Base-by-base conservation (phyloP, 73 alveolate species). In the Blepharisma japonicum region DNA sequence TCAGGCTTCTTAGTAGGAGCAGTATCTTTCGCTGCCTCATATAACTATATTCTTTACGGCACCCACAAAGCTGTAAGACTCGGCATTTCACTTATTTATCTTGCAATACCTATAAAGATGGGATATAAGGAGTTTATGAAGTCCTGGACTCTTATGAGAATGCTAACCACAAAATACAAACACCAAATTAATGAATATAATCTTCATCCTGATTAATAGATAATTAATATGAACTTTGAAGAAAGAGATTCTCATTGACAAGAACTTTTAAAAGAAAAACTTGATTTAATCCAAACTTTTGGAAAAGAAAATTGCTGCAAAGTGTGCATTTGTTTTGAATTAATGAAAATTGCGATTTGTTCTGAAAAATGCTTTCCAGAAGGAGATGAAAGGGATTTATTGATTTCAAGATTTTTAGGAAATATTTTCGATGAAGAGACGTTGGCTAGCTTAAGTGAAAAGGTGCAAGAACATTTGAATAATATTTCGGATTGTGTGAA, bases 241-340 rank as follows among this genome's bases (percentile, higher is more conserved):
- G 74, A 61, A 25, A 14, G 74, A 18, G 74, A 61, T 5, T 61
- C 74, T 18, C 74, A 61, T 25, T 61, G 74, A 39, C 47, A 61
- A 61, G 23, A 25, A 2, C 46, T 61, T 20, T 25, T 61, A 20
- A n/a, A 61, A 61, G 74, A 25, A n/a, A 61, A 61, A 61, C 47
- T 39, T 4, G 23, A 61, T 61, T 39, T 61, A 9, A 14, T 39
- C 2, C 49, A 18, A 61, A 61, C 47, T 2, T 61, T 61, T 5
- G 5, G 18, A 1, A 61, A 61, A 61, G 74, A 61, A n/a, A 18
- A n/a, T 61, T 61, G 74, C 47, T 61, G 74, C 46, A 61, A 61
- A 61, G 47, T 25, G 18, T 61, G 74, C 23, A n/a, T 61, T 61
- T 61, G 74, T 25, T 25, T 61, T 2, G 74, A 61, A 25, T 25